These are phyloP conservation scores for Penicillium verrucosum DNA, from an alignment of 2,329 filamentous ascomycete species.

Conservation along the genomic window DNA sequence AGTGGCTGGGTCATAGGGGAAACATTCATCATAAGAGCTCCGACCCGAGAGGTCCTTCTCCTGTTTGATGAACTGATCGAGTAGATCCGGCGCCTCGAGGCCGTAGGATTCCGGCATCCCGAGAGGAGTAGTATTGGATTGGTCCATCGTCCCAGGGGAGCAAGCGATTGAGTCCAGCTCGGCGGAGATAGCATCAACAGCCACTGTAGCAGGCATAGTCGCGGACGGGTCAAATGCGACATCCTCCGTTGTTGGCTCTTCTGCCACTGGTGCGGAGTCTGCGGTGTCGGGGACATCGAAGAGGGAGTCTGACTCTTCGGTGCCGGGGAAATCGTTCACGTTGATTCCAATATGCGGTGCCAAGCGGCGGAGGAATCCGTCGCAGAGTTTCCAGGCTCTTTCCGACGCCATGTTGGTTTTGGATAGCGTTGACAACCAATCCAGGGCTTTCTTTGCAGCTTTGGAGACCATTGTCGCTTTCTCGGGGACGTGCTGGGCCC, in stretches of 20 bases:
- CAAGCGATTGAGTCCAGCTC: slow-evolving; percentile 24
- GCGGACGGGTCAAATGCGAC: slow-evolving; percentile 23
- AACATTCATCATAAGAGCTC: slow-evolving; percentile 30
- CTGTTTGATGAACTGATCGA: slow-evolving; percentile 27
- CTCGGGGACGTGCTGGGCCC: slow-evolving; percentile 43
- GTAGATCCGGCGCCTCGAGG: slow-evolving; percentile 26
- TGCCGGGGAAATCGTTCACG: slow-evolving; percentile 30
- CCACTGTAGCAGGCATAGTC: slow-evolving; percentile 6
- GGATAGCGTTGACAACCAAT: slow-evolving; percentile 35
- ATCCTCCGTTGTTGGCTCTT: slow-evolving; percentile 10
- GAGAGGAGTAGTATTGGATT: slow-evolving; percentile 18
- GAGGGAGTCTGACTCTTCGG: slow-evolving; percentile 18
- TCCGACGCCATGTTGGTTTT: slow-evolving; percentile 30
- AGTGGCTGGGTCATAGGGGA: slow-evolving; percentile 36
- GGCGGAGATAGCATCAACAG: slow-evolving; percentile 16
- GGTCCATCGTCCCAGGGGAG: slow-evolving; percentile 24
- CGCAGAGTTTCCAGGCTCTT: slow-evolving; percentile 37
- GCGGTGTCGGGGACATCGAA: slow-evolving; percentile 18
- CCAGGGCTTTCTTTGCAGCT: slow-evolving; percentile 34
- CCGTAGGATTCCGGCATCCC: slow-evolving; percentile 15
- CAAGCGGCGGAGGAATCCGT: slow-evolving; percentile 35
- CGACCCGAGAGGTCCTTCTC: slow-evolving; percentile 25
- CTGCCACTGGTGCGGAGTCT: slow-evolving; percentile 10
- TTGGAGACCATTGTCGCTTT: slow-evolving; percentile 37
- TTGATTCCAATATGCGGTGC: slow-evolving; percentile 32